Base-by-base conservation (phyloP, 2,329 filamentous ascomycete genomes). In the Exophiala dermatitidis region DNA sequence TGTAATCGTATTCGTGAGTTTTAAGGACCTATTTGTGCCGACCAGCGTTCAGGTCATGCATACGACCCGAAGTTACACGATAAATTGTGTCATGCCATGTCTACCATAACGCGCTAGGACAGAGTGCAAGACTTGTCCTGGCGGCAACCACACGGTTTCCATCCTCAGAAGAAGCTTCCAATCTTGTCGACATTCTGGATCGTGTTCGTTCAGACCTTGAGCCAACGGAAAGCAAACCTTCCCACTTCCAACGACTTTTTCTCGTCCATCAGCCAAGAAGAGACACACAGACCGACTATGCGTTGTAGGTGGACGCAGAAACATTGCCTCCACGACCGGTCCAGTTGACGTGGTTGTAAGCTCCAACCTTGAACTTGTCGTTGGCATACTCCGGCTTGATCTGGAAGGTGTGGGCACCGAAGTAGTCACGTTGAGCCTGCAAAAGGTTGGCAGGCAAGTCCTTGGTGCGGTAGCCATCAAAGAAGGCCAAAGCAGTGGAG, bases 281-380 rank as follows among this genome's bases (percentile, higher is more conserved):
- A 5, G 38, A 28, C 12, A 26, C 19, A 41, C 7, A 8, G 12
- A 48, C 31, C 43, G 40, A 42, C 80, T 94, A 97, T 79, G 88
- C 93, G 77, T 90, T 87, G 82, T 98, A 98, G 65, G 90, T 97
- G 48, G 90, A 95, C 67, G 93, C 93, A 65, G 90, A 95, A 63
- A 98, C 87, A 71, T 97, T 93, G 69, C 93, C 93, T 71, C 93
- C 93, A 72, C 93, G 87, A 67, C 93, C 93, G 65, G 93, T 98
- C 93, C 93, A 98, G 88, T 98, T 98, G 74, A 97, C 90, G 82
- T 98, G 93, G 71, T 91, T 93, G 73, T 97, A 83, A 77, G 90
- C 77, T 73, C 85, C 89, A 65, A 79, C 82, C 63, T 84, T 85
- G 79, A 94, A 95, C 76, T 89, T 90, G 54, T 78, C 82, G 72